phyloP scores from a whole-genome alignment of 345 rosid genomes.

The Heritiera littoralis region DNA sequence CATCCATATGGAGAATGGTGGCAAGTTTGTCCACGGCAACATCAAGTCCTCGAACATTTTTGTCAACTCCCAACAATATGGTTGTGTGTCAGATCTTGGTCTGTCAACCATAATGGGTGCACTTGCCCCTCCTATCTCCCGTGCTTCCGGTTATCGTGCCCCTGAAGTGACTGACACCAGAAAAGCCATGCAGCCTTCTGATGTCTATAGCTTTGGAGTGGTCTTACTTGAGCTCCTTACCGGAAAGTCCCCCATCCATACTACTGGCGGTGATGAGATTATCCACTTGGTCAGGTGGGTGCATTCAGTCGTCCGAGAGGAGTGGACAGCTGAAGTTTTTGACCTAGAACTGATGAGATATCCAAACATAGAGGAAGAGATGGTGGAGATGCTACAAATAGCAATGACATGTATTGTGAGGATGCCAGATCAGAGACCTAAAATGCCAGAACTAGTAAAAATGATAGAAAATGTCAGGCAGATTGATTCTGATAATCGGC shows the following conservation, averaged over 20 bases:
- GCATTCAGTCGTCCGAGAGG: conserved; percentile 94
- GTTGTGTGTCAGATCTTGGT: conserved; percentile 82
- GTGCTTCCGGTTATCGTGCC: conserved; percentile 94
- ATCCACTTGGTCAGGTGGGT: conserved; percentile 97
- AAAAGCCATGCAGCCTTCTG: conserved; percentile 84
- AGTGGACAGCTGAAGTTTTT: conserved; percentile 98
- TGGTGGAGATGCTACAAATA: conserved; percentile 98
- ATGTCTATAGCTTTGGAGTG: conserved; percentile 95
- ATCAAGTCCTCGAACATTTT: conserved; percentile 90
- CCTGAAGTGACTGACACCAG: conserved; percentile 94
- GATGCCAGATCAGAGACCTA: conserved; percentile 84
- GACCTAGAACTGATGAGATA: conserved; percentile 84
- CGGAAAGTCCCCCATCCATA: conserved; percentile 84
- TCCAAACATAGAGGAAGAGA: conserved; percentile 94
- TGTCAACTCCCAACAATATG: conserved; percentile 60
- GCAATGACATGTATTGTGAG: conserved; percentile 89
- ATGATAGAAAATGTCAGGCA: conserved; percentile 69
- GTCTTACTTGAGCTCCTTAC: conserved; percentile 88
- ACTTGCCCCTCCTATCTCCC: conserved; percentile 68
- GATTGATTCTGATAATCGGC: conserved; percentile 43
- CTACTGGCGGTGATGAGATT: conserved; percentile 85
- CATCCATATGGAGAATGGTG: conserved; percentile 66
- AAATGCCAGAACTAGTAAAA: conserved; percentile 72
- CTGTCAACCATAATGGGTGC: conserved; percentile 76
- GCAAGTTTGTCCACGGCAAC: conserved; percentile 87